Conservation (phyloP, 306 rosid genomes). For the Bauhinia variegata region DNA sequence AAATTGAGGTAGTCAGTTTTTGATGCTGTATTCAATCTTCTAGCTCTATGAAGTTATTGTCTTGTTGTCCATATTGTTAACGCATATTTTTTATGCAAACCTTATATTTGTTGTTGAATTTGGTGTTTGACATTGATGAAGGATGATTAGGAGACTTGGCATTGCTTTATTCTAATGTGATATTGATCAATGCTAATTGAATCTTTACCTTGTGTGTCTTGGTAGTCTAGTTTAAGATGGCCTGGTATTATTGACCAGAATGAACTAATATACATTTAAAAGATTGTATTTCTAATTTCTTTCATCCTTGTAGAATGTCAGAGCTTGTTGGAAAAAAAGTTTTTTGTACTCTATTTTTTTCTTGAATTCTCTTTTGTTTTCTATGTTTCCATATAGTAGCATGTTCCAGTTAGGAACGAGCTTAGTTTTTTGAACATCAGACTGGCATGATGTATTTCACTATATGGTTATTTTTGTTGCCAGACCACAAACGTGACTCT, state of each 20-base stretch:
- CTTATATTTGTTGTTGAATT: no score
- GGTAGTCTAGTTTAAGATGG: slow-evolving; percentile 7
- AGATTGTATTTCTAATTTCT: background rate
- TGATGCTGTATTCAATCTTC: slow-evolving; percentile 9
- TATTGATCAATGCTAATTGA: slow-evolving; percentile 11
- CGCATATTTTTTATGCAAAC: no score
- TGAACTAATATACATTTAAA: background rate
- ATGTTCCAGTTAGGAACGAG: background rate
- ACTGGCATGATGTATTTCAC: slow-evolving; percentile 27
- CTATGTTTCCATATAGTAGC: background rate
- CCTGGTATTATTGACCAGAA: background rate
- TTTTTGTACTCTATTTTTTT: no score
- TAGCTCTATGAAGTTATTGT: slow-evolving; percentile 3
- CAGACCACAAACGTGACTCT: slow-evolving; percentile 92
- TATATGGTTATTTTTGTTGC: slow-evolving; percentile 38
- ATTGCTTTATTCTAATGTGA: slow-evolving; percentile 23
- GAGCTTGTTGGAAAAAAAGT: background rate
- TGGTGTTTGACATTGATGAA: background rate
- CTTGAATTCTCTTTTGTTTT: background rate
- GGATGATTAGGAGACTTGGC: slow-evolving; percentile 22
- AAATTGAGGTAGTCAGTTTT: slow-evolving; percentile 10
- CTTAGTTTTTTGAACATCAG: slow-evolving; percentile 14
- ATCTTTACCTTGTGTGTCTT: background rate
- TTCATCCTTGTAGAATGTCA: background rate
- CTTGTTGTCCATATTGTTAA: slow-evolving; percentile 9